phyloP scores from a whole-genome alignment of 2,329 filamentous ascomycete genomes.

The Coniochaeta sp. region DNA sequence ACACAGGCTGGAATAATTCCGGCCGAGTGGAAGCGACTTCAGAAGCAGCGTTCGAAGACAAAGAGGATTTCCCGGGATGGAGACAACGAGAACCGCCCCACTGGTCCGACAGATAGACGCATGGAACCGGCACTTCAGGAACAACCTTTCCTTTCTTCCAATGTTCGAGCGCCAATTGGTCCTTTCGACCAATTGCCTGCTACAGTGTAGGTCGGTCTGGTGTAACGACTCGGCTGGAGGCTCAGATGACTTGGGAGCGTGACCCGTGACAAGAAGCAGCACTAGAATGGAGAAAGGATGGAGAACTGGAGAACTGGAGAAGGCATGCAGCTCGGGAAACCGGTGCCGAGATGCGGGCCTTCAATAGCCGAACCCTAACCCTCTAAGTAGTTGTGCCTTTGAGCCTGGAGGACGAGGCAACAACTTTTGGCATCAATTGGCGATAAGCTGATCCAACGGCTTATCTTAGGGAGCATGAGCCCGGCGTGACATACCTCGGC shows the following conservation, averaged over 20 bases:
- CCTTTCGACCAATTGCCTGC: too few relatives aligned
- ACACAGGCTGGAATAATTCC: slow-evolving; percentile 7
- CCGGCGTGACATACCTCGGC: too few relatives aligned
- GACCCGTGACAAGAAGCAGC: not conserved
- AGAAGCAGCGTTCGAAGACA: slow-evolving; percentile 1
- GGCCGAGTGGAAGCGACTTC: slow-evolving; percentile 18
- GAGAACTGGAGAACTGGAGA: not conserved
- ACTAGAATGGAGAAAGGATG: not conserved
- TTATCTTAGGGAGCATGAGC: too few relatives aligned
- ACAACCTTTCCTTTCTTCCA: not conserved
- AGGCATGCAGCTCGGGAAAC: slow-evolving; percentile 1
- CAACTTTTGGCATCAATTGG: too few relatives aligned
- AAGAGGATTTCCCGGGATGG: slow-evolving; percentile 18
- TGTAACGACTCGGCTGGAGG: not conserved
- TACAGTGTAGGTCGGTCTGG: too few relatives aligned
- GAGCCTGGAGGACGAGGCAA: not conserved
- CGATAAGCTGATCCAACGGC: too few relatives aligned
- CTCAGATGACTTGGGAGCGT: not conserved
- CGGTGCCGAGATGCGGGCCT: not conserved
- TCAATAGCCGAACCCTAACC: slow-evolving; percentile 1
- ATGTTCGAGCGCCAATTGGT: not conserved
- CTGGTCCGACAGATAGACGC: not conserved
- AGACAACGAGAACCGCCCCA: not conserved
- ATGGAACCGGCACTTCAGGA: not conserved
- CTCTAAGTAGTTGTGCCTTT: not conserved